phyloP scores from a whole-genome alignment of 257 asterid species.

The Plantago ovata region DNA sequence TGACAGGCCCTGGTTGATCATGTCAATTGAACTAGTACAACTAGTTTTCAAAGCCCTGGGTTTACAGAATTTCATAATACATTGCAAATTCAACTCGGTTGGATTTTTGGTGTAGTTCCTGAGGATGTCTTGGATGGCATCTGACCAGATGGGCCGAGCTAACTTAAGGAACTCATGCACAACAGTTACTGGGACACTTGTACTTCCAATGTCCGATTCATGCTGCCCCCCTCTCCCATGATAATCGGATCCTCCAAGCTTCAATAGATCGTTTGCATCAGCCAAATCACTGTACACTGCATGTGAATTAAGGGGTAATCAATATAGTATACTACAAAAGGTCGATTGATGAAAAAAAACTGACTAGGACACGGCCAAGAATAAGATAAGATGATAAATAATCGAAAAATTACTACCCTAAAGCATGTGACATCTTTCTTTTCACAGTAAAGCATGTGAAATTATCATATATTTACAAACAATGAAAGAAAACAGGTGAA shows the following conservation, averaged over 20 bases:
- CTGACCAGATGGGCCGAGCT: slow-evolving; percentile 86
- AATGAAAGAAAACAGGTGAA: too few species aligned
- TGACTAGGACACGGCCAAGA: too few species aligned
- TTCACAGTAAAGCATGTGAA: too few species aligned
- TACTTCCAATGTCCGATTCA: slow-evolving; percentile 86
- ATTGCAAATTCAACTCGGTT: slow-evolving; percentile 47
- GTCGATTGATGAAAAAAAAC: too few species aligned
- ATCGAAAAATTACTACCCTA: not conserved
- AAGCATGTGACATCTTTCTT: too few species aligned
- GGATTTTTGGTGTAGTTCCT: slow-evolving; percentile 59
- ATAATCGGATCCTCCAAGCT: slow-evolving; percentile 95
- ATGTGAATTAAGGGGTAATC: slow-evolving; percentile 14
- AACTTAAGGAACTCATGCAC: slow-evolving; percentile 77
- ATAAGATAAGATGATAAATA: not conserved
- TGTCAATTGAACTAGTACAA: slow-evolving; percentile 34
- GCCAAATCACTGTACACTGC: slow-evolving; percentile 83
- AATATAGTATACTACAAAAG: not conserved
- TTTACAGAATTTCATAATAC: slow-evolving; percentile 50
- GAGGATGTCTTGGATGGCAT: slow-evolving; percentile 56
- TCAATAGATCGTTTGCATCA: slow-evolving; percentile 65
- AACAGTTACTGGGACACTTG: slow-evolving; percentile 50
- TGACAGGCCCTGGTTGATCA: slow-evolving; percentile 53
- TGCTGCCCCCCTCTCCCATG: slow-evolving; percentile 87
- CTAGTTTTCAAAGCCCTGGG: slow-evolving; percentile 25
- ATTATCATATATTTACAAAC: too few species aligned